Evolutionary conservation across 1,284 basidiomycete species (phyloP).

Genomic region (Heliocybe sulcata): DNA sequence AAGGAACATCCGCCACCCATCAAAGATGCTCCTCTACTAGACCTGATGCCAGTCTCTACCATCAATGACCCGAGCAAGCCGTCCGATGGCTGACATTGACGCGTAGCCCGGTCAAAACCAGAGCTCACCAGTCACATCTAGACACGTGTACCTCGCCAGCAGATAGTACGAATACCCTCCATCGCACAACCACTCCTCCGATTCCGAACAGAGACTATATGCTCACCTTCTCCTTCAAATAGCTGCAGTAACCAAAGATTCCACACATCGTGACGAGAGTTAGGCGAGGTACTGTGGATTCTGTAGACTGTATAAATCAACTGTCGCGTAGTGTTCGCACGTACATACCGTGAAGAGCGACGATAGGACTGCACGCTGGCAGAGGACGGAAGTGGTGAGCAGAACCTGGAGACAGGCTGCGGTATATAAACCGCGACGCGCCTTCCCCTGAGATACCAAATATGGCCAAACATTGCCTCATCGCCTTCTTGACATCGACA

Average conservation of each 20-base stretch:
- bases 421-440: neutral
- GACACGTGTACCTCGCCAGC: neutral
- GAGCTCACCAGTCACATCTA: slow-evolving; percentile 4
- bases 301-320: neutral
- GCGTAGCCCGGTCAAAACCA: slow-evolving; percentile 7
- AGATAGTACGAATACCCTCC: neutral
- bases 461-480: neutral
- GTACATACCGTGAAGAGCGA: neutral
- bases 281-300: neutral
- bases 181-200: neutral
- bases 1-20: no score
- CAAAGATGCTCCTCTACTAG: no score
- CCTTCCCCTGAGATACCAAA: neutral
- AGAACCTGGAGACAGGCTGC: neutral
- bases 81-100: no score
- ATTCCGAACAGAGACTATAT: neutral
- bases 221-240: slow-evolving; percentile 83
- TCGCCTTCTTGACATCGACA: neutral
- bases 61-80: no score
- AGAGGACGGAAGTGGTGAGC: neutral
- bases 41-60: no score
- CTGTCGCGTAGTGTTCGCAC: neutral
- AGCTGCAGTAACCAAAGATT: slow-evolving; percentile 95
- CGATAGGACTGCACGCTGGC: neutral
- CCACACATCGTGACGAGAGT: slow-evolving; percentile 63